Evolutionary conservation across 2,329 filamentous ascomycete species (phyloP).

Genomic region (Talaromyces sp.): DNA sequence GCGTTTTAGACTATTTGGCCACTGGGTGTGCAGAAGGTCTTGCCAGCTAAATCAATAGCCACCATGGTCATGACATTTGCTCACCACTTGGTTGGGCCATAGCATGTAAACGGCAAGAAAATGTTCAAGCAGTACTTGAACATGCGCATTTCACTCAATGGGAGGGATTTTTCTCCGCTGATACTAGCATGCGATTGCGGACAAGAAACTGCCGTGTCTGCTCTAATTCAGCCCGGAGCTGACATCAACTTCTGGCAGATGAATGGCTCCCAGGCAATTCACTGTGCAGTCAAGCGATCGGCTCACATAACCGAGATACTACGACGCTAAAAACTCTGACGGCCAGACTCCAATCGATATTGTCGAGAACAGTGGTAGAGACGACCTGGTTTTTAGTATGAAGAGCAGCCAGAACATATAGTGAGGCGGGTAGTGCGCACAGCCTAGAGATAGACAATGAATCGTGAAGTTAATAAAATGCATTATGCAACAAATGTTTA

Average conservation of each 20-base stretch:
- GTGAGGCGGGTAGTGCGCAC: not conserved
- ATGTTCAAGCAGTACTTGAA: not conserved
- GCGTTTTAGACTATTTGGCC: not conserved
- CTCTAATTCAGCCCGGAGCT: constrained; percentile 1
- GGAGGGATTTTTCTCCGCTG: not conserved
- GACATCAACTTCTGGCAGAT: not conserved
- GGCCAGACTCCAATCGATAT: not conserved
- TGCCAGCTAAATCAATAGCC: not conserved
- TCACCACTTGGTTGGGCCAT: constrained; percentile 5
- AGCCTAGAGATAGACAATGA: too few species aligned
- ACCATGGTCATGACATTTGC: not conserved
- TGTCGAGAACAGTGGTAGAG: not conserved
- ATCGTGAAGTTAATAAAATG: too few species aligned
- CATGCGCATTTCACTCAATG: not conserved
- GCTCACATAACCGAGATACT: not conserved
- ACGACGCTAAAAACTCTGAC: not conserved
- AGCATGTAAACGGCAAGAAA: not conserved
- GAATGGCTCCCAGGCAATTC: not conserved
- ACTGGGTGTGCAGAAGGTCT: not conserved
- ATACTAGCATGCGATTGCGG: not conserved
- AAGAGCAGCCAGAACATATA: too few species aligned
- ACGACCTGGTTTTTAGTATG: not conserved
- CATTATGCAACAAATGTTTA: too few species aligned
- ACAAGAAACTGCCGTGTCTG: not conserved
- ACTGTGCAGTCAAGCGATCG: constrained; percentile 1